Base-by-base conservation (phyloP, 169 alveolate genomes). In the Theileria equi region DNA sequence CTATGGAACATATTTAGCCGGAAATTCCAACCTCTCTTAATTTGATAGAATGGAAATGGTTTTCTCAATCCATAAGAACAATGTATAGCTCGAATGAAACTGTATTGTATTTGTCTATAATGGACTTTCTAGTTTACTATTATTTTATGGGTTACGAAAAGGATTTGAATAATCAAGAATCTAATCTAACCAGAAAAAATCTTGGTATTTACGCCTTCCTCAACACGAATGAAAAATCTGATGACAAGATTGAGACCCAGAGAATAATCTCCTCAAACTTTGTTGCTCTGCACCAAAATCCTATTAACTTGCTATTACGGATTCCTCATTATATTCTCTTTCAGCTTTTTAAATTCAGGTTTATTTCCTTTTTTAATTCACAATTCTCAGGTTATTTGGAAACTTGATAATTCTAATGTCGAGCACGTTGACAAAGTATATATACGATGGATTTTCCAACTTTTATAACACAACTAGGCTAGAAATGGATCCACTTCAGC, bases 251-350 rank as follows among this genome's bases (percentile, higher is more conserved):
- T 13, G 65, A 52, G 2, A 13, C 54, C 2, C 84, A 74, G 44
- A 40, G 44, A 5, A 5, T 26, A 0, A 43, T 74, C 23, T 63
- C 84, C 25, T 64, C 79, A 28, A 77, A 77, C 36, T 61, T 62
- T 44, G 53, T 77, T 26, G 68, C 81, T 3, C 81, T 77, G 21
- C 58, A 58, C 28, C 86, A 77, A 47, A 77, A 77, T 38, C 86
- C 86, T 4, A 43, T 77, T 13, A 77, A 77, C 68, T 16, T 77
- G 74, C 41, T 77, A 5, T 38, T 66, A 61, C 55, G 81, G 38
- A 66, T 66, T 55, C 71, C 84, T 0, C 23, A 8, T n/a, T 44
- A 55, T 5, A 40, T 35, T 0, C 57, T 57, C 4, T 28, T 64
- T 64, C 21, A 55, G 13, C 29, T 53, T 11, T 64, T 74, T 64